Conservation (phyloP, 257 asterid species). For the Ophiorrhiza pumila region DNA sequence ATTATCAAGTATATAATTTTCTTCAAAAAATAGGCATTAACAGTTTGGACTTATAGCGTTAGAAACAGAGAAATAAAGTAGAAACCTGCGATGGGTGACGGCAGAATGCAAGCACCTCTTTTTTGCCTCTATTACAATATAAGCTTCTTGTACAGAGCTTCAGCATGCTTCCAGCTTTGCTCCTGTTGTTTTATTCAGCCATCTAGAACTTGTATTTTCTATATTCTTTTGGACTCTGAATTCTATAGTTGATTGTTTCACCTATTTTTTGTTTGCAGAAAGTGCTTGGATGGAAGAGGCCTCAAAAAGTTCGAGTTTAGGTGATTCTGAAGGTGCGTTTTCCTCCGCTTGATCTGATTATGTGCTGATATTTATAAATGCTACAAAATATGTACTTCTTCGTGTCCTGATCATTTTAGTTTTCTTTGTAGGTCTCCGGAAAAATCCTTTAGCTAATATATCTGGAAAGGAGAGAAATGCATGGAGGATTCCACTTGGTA, state of each 20-base stretch:
- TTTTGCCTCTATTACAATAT: background rate
- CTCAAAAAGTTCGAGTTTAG: constrained; percentile 18
- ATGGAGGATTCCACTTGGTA: constrained; percentile 55
- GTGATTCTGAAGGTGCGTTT: constrained; percentile 28
- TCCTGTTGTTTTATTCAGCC: background rate
- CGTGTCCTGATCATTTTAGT: background rate
- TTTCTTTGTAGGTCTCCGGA: constrained; percentile 30
- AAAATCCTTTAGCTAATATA: constrained; percentile 27
- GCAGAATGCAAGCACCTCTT: background rate
- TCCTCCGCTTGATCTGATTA: background rate
- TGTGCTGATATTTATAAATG: background rate
- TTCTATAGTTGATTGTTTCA: background rate
- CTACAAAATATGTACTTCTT: background rate
- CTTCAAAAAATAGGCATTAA: background rate
- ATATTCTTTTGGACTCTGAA: background rate
- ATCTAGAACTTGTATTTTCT: background rate
- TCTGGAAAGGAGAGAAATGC: constrained; percentile 40
- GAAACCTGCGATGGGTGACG: background rate
- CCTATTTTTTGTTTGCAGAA: constrained; percentile 5
- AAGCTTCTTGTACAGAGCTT: no score
- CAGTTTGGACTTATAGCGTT: background rate
- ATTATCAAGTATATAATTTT: background rate
- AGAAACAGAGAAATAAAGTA: background rate
- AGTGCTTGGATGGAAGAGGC: constrained; percentile 30
- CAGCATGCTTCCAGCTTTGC: background rate